Percentiles rank a stretch among this genome's conserved stretches.
Conservation (phyloP, 768 basidiomycete species). For the Phylloporus sp. region DNA sequence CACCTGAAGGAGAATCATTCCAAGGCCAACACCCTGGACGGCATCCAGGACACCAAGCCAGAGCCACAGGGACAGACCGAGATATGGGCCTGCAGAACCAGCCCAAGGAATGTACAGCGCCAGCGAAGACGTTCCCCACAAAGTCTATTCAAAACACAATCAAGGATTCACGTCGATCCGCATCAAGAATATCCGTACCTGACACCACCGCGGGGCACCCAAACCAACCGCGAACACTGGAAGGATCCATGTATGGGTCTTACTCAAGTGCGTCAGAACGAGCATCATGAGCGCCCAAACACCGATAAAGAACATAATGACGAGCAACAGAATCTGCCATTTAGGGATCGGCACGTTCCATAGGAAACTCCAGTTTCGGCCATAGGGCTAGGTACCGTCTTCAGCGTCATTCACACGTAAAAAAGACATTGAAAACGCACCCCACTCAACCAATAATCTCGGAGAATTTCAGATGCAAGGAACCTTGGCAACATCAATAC, state of each 20-base stretch:
- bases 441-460: conserved; percentile 90
- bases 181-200: conserved; percentile 42
- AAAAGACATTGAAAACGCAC: conserved; percentile 39
- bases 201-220: conserved; percentile 93
- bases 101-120: conserved; percentile 95
- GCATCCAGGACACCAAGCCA: conserved; percentile 96
- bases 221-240: conserved; percentile 95
- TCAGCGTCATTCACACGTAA: conserved; percentile 7
- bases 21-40: conserved; percentile 90
- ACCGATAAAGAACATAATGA: conserved; percentile 80
- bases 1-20: conserved; percentile 81
- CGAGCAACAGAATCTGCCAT: conserved; percentile 78
- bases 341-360: conserved; percentile 82
- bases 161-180: neutral
- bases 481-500: conserved; percentile 42
- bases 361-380: conserved; percentile 92
- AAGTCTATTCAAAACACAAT: conserved; percentile 47
- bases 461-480: conserved; percentile 84
- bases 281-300: conserved; percentile 77
- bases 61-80: conserved; percentile 87
- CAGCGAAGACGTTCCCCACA: conserved; percentile 94
- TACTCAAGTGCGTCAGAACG: conserved; percentile 80
- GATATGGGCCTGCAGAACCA: conserved; percentile 78
- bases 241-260: conserved; percentile 92
- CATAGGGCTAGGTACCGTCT: conserved; percentile 59